These are phyloP conservation scores for Monosporozyma servazzii DNA, from an alignment of 805 yeast genomes.

Conservation along the genomic window DNA sequence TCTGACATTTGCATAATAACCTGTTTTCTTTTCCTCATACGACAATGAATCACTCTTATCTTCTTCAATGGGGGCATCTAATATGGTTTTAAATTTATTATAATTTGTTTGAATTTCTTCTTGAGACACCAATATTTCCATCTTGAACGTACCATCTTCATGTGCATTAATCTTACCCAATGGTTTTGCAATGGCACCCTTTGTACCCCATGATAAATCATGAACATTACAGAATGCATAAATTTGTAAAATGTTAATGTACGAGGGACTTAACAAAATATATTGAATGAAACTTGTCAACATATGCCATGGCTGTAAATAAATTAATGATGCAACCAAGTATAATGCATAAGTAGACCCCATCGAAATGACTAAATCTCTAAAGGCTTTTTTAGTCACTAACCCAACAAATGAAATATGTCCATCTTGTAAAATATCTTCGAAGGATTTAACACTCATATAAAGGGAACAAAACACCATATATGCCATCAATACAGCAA, in stretches of 20 bases:
- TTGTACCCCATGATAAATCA: slow-evolving; percentile 97
- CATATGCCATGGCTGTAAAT: slow-evolving; percentile 90
- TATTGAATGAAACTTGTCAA: slow-evolving; percentile 80
- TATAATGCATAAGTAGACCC: slow-evolving; percentile 78
- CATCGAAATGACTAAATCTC: slow-evolving; percentile 82
- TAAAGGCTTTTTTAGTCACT: slow-evolving; percentile 59
- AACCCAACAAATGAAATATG: slow-evolving; percentile 35
- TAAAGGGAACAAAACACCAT: slow-evolving; percentile 81
- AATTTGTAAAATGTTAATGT: slow-evolving; percentile 82
- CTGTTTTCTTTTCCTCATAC: slow-evolving; percentile 50
- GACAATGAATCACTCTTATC: slow-evolving; percentile 27
- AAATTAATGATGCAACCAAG: slow-evolving; percentile 66
- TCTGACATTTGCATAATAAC: slow-evolving; percentile 85
- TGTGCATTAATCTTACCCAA: slow-evolving; percentile 77
- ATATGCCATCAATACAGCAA: slow-evolving; percentile 82
- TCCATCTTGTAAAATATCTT: slow-evolving; percentile 33
- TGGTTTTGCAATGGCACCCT: slow-evolving; percentile 68
- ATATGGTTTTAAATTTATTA: slow-evolving; percentile 49
- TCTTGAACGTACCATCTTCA: slow-evolving; percentile 54
- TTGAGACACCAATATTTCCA: slow-evolving; percentile 66
- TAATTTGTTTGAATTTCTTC: slow-evolving; percentile 72
- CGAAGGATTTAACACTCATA: slow-evolving; percentile 65
- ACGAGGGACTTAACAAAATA: slow-evolving; percentile 74
- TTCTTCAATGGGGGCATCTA: slow-evolving; percentile 36
- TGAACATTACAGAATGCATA: slow-evolving; percentile 95